Percentiles rank a stretch among this genome's conserved stretches.
phyloP scores from a whole-genome alignment of 1,284 basidiomycete genomes.

The Ganoderma boninense region DNA sequence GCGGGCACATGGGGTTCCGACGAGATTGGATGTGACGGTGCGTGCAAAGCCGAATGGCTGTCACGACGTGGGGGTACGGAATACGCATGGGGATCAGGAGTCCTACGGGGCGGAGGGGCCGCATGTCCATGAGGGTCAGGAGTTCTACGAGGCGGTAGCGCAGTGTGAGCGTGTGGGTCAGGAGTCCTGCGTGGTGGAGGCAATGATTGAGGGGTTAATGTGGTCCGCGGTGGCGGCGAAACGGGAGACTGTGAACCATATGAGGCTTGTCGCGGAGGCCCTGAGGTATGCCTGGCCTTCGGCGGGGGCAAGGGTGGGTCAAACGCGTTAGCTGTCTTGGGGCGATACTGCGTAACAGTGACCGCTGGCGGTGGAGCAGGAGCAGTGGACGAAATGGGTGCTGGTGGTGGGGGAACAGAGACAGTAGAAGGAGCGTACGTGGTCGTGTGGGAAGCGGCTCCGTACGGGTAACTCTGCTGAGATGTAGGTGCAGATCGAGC shows the following conservation, averaged over 20 bases:
- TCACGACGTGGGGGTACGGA: constrained; percentile 17
- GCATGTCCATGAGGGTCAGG: constrained; percentile 16
- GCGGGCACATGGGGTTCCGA: constrained; percentile 15
- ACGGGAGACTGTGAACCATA: constrained; percentile 34
- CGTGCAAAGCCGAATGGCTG: constrained; percentile 9
- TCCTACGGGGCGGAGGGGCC: neutral
- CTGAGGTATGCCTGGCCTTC: constrained; percentile 51
- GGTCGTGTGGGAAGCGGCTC: constrained; percentile 20
- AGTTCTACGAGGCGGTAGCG: constrained; percentile 11
- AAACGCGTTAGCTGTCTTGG: constrained; percentile 77
- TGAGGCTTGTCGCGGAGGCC: constrained; percentile 32
- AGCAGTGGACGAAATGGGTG: constrained; percentile 21
- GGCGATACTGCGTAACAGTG: constrained; percentile 55
- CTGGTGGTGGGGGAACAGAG: constrained; percentile 26
- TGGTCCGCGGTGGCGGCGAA: constrained; percentile 40
- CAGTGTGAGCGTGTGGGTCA: constrained; percentile 16
- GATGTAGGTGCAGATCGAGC: constrained; percentile 4
- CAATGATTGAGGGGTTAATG: constrained; percentile 38
- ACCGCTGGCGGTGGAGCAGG: constrained; percentile 45
- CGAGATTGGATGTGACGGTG: constrained; percentile 4
- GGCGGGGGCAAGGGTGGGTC: constrained; percentile 78
- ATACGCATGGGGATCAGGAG: constrained; percentile 17
- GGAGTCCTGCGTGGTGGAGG: constrained; percentile 23
- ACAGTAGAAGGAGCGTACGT: constrained; percentile 18
- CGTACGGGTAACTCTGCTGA: constrained; percentile 18